These are phyloP conservation scores for Yamadazyma mexicana DNA, from an alignment of 1,139 yeast species.

Conservation along the genomic window DNA sequence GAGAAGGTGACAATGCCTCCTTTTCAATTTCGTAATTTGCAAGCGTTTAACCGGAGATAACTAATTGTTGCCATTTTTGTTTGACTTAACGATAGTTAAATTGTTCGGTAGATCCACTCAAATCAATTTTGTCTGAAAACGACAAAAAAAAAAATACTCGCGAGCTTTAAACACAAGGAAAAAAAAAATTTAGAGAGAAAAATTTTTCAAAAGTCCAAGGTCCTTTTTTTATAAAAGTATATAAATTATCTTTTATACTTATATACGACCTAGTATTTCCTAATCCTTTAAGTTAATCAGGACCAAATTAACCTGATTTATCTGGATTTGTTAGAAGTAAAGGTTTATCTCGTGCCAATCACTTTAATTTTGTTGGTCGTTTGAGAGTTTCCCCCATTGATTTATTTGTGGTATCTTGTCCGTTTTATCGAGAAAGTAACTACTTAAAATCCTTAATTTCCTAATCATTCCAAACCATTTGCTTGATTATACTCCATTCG, in stretches of 20 bases:
- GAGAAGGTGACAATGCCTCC: slow-evolving; percentile 1
- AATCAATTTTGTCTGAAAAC: slow-evolving; percentile 3
- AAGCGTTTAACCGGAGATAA: neutral
- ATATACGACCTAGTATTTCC: slow-evolving; percentile 2
- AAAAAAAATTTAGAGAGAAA: neutral
- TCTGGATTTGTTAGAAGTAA: neutral
- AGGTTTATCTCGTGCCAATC: neutral
- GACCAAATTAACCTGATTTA: neutral
- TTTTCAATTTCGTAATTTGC: too few species aligned
- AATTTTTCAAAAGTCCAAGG: slow-evolving; percentile 2
- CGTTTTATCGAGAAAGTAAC: neutral
- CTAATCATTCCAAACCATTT: too few species aligned
- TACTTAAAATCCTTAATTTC: neutral
- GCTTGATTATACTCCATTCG: neutral
- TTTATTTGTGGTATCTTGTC: neutral
- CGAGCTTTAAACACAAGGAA: slow-evolving; percentile 1
- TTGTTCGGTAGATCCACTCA: slow-evolving; percentile 1
- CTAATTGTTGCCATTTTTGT: neutral
- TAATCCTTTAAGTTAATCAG: neutral
- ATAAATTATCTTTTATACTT: slow-evolving; percentile 1
- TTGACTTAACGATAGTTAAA: too few species aligned
- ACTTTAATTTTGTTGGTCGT: neutral
- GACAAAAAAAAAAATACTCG: neutral
- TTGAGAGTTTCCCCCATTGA: neutral
- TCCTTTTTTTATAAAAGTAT: slow-evolving; percentile 3